Percentiles rank a stretch among this genome's conserved stretches.
Conservation (phyloP, 805 yeast genomes). For the Metschnikowia henanensis region DNA sequence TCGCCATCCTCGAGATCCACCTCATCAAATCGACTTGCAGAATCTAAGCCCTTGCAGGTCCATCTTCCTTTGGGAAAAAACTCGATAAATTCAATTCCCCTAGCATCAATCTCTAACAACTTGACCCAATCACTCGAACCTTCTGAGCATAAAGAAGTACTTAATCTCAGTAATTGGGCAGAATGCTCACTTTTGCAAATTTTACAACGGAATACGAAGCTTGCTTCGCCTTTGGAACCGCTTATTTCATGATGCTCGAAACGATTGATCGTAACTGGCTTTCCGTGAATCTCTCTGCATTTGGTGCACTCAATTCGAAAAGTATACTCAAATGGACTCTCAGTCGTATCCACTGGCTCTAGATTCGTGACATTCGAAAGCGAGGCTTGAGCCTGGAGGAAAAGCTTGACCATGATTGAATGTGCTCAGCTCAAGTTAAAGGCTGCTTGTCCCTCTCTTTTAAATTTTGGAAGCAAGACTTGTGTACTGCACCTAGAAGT, state of each 20-base stretch:
- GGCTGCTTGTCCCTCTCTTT: background rate
- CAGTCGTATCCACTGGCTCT: constrained; percentile 58
- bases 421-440: background rate
- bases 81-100: constrained; percentile 76
- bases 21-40: constrained; percentile 54
- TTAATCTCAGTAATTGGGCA: constrained; percentile 33
- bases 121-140: constrained; percentile 42
- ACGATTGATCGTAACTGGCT: constrained; percentile 65
- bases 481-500: background rate
- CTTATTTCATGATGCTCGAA: constrained; percentile 63
- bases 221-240: constrained; percentile 81
- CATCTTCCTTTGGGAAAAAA: constrained; percentile 71
- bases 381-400: constrained; percentile 43
- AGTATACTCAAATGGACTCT: constrained; percentile 69
- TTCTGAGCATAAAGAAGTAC: constrained; percentile 37
- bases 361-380: constrained; percentile 56
- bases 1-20: constrained; percentile 78
- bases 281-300: constrained; percentile 77
- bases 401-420: constrained; percentile 37
- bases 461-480: background rate
- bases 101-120: constrained; percentile 72
- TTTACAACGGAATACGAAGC: constrained; percentile 75
- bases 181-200: constrained; percentile 51
- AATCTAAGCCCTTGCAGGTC: constrained; percentile 52
- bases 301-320: constrained; percentile 73